A percentile compares a stretch with the other conserved stretches of the same genome.
These are phyloP conservation scores for Lentinula sp. DNA, from an alignment of 768 basidiomycete genomes.

Conservation along the genomic window DNA sequence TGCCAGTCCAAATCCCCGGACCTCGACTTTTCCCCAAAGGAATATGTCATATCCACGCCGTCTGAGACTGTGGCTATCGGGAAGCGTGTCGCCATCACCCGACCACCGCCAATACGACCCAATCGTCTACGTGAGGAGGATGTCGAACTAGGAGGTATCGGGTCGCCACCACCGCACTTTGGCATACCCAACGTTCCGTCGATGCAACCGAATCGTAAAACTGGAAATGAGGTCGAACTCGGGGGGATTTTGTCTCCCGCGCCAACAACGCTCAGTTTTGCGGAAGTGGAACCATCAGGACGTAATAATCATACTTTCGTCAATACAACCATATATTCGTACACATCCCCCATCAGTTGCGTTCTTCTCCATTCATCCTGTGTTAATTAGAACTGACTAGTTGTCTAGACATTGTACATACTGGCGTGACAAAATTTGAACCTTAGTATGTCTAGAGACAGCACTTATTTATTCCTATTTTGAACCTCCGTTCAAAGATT, in stretches of 20 bases:
- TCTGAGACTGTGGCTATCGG: conserved; percentile 10
- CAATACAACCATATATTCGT: conserved; percentile 55
- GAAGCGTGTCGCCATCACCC: not conserved
- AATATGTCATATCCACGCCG: conserved; percentile 5
- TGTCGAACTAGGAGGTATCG: conserved; percentile 28
- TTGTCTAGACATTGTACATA: conserved; percentile 21
- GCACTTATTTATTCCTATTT: no score
- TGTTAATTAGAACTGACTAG: not conserved
- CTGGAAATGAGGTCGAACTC: not conserved
- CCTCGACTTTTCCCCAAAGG: conserved; percentile 26
- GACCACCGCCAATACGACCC: conserved; percentile 31
- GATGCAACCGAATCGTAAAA: not conserved
- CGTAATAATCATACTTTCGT: conserved; percentile 26
- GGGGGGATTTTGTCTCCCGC: not conserved
- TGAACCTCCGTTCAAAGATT: no score
- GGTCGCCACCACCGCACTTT: conserved; percentile 21
- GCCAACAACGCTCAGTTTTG: not conserved
- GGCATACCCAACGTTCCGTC: not conserved
- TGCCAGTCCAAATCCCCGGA: not conserved
- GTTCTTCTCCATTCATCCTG: conserved; percentile 12
- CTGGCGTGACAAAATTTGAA: conserved; percentile 7
- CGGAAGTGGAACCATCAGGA: conserved; percentile 32
- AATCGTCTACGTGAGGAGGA: conserved; percentile 34
- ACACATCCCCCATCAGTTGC: conserved; percentile 65
- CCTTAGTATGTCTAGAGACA: no score